Base-by-base conservation (phyloP, 2,329 filamentous ascomycete genomes). In the Fonsecaea erecta region DNA sequence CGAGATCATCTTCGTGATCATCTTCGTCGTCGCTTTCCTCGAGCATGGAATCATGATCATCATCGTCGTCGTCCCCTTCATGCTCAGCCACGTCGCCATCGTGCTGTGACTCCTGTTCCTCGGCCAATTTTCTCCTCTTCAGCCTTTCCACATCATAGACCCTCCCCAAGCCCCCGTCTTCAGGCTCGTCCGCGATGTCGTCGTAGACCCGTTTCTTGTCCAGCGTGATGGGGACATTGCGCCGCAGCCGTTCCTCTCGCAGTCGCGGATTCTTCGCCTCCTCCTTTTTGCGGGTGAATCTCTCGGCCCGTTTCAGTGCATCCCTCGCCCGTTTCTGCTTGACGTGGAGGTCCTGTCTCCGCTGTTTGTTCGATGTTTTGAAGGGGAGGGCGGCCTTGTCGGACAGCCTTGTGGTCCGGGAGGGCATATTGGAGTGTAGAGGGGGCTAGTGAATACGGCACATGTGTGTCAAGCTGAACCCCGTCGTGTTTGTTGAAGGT, bases 171-270 rank as follows among this genome's bases (percentile, higher is more conserved):
- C 78, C 75, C 54, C 72, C 73, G 61, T 81, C 78, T 43, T 81
- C 80, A 16, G 77, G 77, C 65, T 82, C 81, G 59, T 79, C 78
- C 54, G 88, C 88, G 56, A 86, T 85, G 59, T 93, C 88, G 73
- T 97, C 93, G 92, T 92, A 98, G 34, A 92, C 88, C 76, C 95
- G 87, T 82, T 97, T 97, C 73, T 88, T 86, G 73, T 97, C 93
- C 64, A 97, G 84, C 0, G 92, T 96, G 61, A 86, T 77, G 0
- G 95, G 90, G 51, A 93, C 85, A 79, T 97, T 97, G 71, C 85
- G 87, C 66, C 87, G 88, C 66, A 94, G 82, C 72, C 95, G 86
- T 70, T 90, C 86, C 67, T 86, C 87, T 71, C 88, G 87, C 65
- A 97, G 79, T 65, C 87, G 85, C 1, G 94, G 93, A 73, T 97